Percentiles rank a stretch among this genome's conserved stretches.
Conservation (phyloP, 495 filamentous ascomycete species). For the Xylaria longipes region DNA sequence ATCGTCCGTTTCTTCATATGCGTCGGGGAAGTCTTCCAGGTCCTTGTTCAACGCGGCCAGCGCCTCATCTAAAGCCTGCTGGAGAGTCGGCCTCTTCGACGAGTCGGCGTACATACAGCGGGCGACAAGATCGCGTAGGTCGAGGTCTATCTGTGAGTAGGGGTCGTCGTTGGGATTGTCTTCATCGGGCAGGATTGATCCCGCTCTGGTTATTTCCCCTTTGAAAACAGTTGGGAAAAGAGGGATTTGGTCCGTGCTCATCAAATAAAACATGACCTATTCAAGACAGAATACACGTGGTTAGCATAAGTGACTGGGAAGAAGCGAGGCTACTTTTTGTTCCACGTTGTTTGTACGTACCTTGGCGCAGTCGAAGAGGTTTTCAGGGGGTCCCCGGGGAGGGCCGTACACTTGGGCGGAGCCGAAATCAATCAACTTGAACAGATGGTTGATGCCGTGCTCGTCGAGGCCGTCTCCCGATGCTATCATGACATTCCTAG, state of each 20-base stretch:
- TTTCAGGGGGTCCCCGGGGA: background rate
- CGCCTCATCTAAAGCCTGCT: background rate
- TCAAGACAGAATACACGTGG: background rate
- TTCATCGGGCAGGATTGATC: background rate
- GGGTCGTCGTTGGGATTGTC: background rate
- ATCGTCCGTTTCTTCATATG: background rate
- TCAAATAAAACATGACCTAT: background rate
- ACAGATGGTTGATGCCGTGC: background rate
- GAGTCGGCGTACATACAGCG: background rate
- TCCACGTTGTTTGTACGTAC: background rate
- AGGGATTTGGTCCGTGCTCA: background rate
- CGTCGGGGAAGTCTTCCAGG: background rate
- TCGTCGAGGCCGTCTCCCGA: background rate
- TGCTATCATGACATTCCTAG: slow-evolving; percentile 10
- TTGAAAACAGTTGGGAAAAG: background rate
- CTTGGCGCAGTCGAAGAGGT: background rate
- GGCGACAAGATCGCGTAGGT: slow-evolving; percentile 14
- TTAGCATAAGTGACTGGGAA: background rate
- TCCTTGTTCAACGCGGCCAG: background rate
- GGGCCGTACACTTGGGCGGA: background rate
- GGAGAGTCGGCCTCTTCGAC: background rate
- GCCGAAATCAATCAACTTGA: slow-evolving; percentile 25
- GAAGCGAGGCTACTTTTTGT: background rate
- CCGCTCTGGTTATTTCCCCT: background rate
- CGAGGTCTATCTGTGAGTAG: background rate